Base-by-base conservation (phyloP, 2,329 filamentous ascomycete genomes). In the Fusarium camptoceras region DNA sequence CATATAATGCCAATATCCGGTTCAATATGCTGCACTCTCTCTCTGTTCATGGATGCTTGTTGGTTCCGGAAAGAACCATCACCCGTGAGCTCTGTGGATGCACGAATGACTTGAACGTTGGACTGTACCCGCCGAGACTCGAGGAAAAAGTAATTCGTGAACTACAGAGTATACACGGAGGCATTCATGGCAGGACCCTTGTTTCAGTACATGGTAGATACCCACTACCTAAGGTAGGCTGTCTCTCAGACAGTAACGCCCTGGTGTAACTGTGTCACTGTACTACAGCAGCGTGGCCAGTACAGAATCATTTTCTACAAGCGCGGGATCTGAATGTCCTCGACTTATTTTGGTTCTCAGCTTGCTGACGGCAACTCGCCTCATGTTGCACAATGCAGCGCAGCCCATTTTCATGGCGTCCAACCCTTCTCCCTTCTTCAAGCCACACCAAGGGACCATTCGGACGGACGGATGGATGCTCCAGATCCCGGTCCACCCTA, bases 361-460 rank as follows among this genome's bases (percentile, higher is more conserved):
- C 43, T 42, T 30, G 55, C 41, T 49, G 47, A 71, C 34, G 46
- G 49, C 43, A 51, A 50, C 67, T 64, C 48, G 57, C 61, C 56
- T 46, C n/a, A 4, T 55, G 55, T 71, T 43, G 31, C 48, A 69
- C 60, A 58, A 64, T 34, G 39, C 34, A 18, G 31, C 20, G 42
- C 34, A 25, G 49, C 34, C 25, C 34, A 22, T 8, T 25, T 41
- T 27, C 25, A 53, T 53, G 62, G 44, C 31, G 48, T 55, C 60
- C 43, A 22, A 8, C 47, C 34, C 18, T 37, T 18, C 34, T 51
- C 59, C 64, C 64, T 44, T 43, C 15, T 42, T 43, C 60, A 66
- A 69, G 70, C 70, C 70, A 73, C 60, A 37, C 34, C 34, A 59
- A 63, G 39, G 67, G 44, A 47, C 57, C 48, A 49, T 11, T 11